A percentile compares a stretch with the other conserved stretches of the same genome.
Evolutionary conservation across 495 filamentous ascomycete genomes (phyloP).

Genomic region (Penicillium arizonense): DNA sequence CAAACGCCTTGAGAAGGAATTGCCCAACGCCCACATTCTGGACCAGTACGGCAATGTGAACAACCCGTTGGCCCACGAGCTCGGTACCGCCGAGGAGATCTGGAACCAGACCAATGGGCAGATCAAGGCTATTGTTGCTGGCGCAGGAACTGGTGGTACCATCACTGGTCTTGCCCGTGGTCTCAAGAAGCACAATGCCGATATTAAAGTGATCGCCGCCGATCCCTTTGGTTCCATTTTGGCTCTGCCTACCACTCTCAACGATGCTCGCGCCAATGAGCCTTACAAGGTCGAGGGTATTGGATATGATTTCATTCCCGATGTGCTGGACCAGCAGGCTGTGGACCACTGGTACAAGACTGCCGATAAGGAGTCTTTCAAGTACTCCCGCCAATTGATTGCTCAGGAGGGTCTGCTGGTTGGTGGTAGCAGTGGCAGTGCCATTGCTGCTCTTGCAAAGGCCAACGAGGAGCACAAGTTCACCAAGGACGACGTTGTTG

Average conservation of each 20-base stretch:
- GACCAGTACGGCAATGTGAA: slow-evolving; percentile 93
- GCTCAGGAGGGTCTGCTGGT: slow-evolving; percentile 93
- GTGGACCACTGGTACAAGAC: slow-evolving; percentile 99
- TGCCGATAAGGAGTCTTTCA: slow-evolving; percentile 86
- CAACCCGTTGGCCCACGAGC: slow-evolving; percentile 92
- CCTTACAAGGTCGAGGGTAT: slow-evolving; percentile 98
- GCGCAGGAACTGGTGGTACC: slow-evolving; percentile 93
- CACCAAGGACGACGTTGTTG: slow-evolving; percentile 75
- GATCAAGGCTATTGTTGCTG: slow-evolving; percentile 83
- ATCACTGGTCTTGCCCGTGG: slow-evolving; percentile 88
- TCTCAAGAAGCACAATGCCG: slow-evolving; percentile 78
- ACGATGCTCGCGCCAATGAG: slow-evolving; percentile 74
- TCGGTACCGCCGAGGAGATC: slow-evolving; percentile 94
- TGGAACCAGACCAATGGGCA: slow-evolving; percentile 88
- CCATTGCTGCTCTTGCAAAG: slow-evolving; percentile 79
- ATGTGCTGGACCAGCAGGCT: slow-evolving; percentile 76
- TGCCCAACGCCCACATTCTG: slow-evolving; percentile 93
- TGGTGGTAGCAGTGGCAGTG: slow-evolving; percentile 91
- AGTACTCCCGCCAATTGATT: slow-evolving; percentile 83
- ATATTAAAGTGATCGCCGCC: slow-evolving; percentile 83
- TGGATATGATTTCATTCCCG: slow-evolving; percentile 96
- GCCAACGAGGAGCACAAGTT: slow-evolving; percentile 74
- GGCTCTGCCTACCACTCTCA: slow-evolving; percentile 73
- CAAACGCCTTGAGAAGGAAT: slow-evolving; percentile 83
- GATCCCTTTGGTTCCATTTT: slow-evolving; percentile 90